Evolutionary conservation across 2,329 filamentous ascomycete species (phyloP), one percentile per base, ranked within the genome.

Genomic region (Paecilomyces fulvus): DNA sequence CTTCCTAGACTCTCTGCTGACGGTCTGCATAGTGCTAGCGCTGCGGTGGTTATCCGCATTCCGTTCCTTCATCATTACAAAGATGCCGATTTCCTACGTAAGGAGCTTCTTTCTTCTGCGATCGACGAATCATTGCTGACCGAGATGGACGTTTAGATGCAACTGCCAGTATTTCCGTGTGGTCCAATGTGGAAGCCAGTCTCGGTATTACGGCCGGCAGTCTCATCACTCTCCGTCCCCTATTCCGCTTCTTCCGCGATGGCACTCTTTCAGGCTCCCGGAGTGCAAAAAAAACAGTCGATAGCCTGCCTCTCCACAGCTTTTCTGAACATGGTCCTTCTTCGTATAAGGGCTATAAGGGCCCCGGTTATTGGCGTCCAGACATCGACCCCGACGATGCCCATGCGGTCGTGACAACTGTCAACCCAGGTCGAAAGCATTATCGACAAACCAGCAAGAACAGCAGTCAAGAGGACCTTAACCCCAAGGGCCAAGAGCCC

Each of bases 191-290:
- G 57, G 71, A 74, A 60, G 69, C 70, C 30, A 63, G 70, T 17
- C 63, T 74, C 3, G 71, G 75, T 7, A 77, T 78, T 30, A 71
- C 70, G 10, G 79, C 79, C 10, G 77, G 73, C 17, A 77, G 73
- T 59, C 70, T 80, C 9, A 77, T 77, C 6, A 79, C 77, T 0
- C 70, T 80, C 1, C 75, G 77, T 1, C 79, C 79, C 1, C 70
- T 82, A 0, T 70, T 81, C 49, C 75, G 70, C 53, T 72, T 69
- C 66, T 67, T 71, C 56, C 64, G 65, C 8, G 67, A 67, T 49
- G 56, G 64, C 50, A 66, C 62, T 56, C 49, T 43, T 10, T 12
- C 25, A 9, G 37, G 49, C 21, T 63, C 62, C 20, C 63, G 59
- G 37, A 68, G 61, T 52, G 37, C 49, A 6, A 70, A 64, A 56